A percentile compares a stretch with the other conserved stretches of the same genome.
phyloP scores from a whole-genome alignment of 495 filamentous ascomycete genomes.

The Trypethelium eluteriae region DNA sequence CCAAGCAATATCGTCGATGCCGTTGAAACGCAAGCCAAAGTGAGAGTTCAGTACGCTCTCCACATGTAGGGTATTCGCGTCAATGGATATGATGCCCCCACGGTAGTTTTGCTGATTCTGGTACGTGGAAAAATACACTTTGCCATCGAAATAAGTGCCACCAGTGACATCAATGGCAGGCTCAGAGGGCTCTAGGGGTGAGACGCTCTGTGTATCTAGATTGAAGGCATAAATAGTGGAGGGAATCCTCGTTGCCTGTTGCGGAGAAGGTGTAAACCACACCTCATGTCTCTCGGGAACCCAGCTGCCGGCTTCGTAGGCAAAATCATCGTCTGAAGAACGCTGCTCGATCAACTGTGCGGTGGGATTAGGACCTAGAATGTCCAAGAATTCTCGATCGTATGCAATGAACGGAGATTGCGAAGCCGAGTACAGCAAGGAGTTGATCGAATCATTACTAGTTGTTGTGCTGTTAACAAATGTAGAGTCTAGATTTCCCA shows the following conservation, averaged over 20 bases:
- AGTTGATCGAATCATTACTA: conserved; percentile 4
- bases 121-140: conserved; percentile 12
- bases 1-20: conserved; percentile 15
- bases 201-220: not conserved
- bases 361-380: conserved; percentile 9
- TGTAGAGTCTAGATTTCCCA: conserved; percentile 7
- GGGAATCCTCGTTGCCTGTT: not conserved
- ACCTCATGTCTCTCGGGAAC: conserved; percentile 11
- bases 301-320: conserved; percentile 14
- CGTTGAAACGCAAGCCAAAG: conserved; percentile 14
- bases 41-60: conserved; percentile 11
- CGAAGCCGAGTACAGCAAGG: not conserved
- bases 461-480: conserved; percentile 14
- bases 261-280: conserved; percentile 9
- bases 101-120: not conserved
- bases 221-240: conserved; percentile 1
- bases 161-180: not conserved
- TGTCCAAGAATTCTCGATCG: conserved; percentile 11
- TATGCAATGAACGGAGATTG: conserved; percentile 8
- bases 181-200: not conserved
- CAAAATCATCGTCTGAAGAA: conserved; percentile 6
- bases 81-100: conserved; percentile 8
- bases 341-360: conserved; percentile 9
- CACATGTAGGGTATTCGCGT: conserved; percentile 12
- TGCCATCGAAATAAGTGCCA: conserved; percentile 13